Evolutionary conservation across 306 rosid species (phyloP).

Genomic region (Glycyrrhiza uralensis): DNA sequence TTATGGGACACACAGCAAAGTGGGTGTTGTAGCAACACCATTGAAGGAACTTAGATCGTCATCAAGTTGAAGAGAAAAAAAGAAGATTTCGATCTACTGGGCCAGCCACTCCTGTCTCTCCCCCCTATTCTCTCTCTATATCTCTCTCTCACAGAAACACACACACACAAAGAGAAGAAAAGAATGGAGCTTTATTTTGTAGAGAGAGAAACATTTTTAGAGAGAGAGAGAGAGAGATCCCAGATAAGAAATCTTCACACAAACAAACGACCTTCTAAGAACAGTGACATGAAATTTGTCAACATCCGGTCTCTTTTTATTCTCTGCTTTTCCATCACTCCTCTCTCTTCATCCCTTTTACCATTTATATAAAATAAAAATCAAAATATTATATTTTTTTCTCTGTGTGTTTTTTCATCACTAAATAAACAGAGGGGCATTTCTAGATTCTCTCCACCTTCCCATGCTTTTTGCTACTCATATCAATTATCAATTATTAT

Average conservation of each 20-base stretch:
- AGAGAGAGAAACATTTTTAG: slow-evolving; percentile 30
- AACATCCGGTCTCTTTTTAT: slow-evolving; percentile 99
- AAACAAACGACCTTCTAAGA: slow-evolving; percentile 96
- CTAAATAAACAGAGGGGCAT: slow-evolving; percentile 42
- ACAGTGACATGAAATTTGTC: slow-evolving; percentile 99
- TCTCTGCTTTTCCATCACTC: slow-evolving; percentile 89
- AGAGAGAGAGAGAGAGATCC: slow-evolving; percentile 76
- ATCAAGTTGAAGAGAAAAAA: slow-evolving; percentile 51
- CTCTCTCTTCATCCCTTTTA: slow-evolving; percentile 43
- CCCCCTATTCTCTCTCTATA: slow-evolving; percentile 45
- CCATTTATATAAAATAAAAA: slow-evolving; percentile 23
- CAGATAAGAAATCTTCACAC: slow-evolving; percentile 93
- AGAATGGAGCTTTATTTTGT: slow-evolving; percentile 27
- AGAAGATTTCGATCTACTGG: slow-evolving; percentile 96
- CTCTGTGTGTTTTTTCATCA: neutral
- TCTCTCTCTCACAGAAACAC: slow-evolving; percentile 36
- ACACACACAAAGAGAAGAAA: slow-evolving; percentile 23
- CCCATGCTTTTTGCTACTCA: slow-evolving; percentile 46
- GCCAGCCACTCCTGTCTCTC: slow-evolving; percentile 61
- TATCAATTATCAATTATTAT: slow-evolving; percentile 17
- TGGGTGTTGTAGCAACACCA: slow-evolving; percentile 60
- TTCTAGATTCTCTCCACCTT: slow-evolving; percentile 81
- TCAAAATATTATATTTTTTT: neutral
- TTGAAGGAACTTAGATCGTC: slow-evolving; percentile 80
- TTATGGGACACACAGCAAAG: slow-evolving; percentile 39